phyloP scores from a whole-genome alignment of 208 protist species.

The Porcisia deanei region DNA sequence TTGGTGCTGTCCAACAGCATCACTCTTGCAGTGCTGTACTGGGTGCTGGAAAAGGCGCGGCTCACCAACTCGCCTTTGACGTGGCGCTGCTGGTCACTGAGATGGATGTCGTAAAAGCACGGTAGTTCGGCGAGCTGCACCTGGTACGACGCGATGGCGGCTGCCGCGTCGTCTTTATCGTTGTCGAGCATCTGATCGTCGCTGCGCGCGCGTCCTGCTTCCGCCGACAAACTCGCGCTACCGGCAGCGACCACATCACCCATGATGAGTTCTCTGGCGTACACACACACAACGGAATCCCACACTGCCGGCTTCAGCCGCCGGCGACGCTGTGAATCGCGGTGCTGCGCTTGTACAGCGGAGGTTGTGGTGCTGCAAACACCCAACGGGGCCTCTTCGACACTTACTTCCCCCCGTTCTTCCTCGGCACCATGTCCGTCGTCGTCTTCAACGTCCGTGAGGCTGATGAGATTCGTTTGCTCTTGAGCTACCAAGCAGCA shows the following conservation, averaged over 20 bases:
- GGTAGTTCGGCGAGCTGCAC: constrained; percentile 12
- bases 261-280: constrained; percentile 72
- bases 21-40: constrained; percentile 44
- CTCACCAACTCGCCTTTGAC: constrained; percentile 72
- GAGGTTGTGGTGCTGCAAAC: neutral
- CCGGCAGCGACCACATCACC: constrained; percentile 53
- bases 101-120: constrained; percentile 57
- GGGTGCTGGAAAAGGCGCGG: constrained; percentile 56
- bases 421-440: neutral
- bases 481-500: constrained; percentile 60
- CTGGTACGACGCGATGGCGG: constrained; percentile 1
- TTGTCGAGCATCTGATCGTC: constrained; percentile 11
- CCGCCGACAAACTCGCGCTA: neutral
- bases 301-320: constrained; percentile 68
- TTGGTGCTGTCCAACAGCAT: constrained; percentile 45
- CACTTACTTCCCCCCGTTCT: neutral
- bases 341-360: neutral
- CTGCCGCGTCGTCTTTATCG: constrained; percentile 1
- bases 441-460: neutral
- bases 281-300: constrained; percentile 58
- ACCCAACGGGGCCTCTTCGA: neutral
- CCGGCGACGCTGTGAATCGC: neutral
- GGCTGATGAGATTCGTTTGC: constrained; percentile 29
- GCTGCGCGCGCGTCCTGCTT: neutral
- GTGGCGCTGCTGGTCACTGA: constrained; percentile 87